These are phyloP conservation scores for Lactarius hatsudake DNA, from an alignment of 768 basidiomycete genomes.

Conservation along the genomic window DNA sequence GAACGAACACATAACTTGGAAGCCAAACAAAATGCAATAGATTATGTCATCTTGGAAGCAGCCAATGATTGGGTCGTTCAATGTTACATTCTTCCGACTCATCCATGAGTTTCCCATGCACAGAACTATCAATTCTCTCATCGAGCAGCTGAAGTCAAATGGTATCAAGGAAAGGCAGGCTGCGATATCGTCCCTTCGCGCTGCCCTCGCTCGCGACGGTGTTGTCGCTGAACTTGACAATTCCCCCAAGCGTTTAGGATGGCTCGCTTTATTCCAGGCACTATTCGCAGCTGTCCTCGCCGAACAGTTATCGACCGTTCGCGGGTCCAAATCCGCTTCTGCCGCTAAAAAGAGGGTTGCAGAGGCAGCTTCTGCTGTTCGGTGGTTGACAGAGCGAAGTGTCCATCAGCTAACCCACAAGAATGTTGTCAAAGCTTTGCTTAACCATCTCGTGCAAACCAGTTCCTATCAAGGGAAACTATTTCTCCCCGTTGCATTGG, in stretches of 20 bases:
- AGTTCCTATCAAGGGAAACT: slow-evolving; percentile 55
- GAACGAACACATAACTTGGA: neutral
- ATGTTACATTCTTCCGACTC: neutral
- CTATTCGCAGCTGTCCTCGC: slow-evolving; percentile 62
- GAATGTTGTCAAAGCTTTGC: slow-evolving; percentile 52
- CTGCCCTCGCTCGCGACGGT: slow-evolving; percentile 49
- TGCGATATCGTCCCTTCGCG: slow-evolving; percentile 51
- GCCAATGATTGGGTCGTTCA: neutral
- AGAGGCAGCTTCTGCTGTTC: slow-evolving; percentile 63
- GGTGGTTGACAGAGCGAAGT: slow-evolving; percentile 69
- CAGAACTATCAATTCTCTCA: slow-evolving; percentile 45
- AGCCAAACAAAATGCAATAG: slow-evolving; percentile 20
- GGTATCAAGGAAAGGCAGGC: slow-evolving; percentile 72
- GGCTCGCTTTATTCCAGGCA: slow-evolving; percentile 69
- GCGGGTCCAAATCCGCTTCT: slow-evolving; percentile 40
- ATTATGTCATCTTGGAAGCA: slow-evolving; percentile 12
- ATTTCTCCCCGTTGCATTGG: slow-evolving; percentile 61
- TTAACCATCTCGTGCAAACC: slow-evolving; percentile 61
- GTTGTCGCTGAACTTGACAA: slow-evolving; percentile 43
- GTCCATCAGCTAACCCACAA: slow-evolving; percentile 50
- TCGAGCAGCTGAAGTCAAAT: slow-evolving; percentile 54
- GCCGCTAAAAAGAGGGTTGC: slow-evolving; percentile 58
- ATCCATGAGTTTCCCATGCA: slow-evolving; percentile 31
- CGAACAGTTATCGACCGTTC: slow-evolving; percentile 52
- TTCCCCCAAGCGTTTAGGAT: slow-evolving; percentile 40